Evolutionary conservation across 176 grass and related monocot species (phyloP), one percentile per base, ranked within the genome.

Genomic region (Oryza meyeriana): DNA sequence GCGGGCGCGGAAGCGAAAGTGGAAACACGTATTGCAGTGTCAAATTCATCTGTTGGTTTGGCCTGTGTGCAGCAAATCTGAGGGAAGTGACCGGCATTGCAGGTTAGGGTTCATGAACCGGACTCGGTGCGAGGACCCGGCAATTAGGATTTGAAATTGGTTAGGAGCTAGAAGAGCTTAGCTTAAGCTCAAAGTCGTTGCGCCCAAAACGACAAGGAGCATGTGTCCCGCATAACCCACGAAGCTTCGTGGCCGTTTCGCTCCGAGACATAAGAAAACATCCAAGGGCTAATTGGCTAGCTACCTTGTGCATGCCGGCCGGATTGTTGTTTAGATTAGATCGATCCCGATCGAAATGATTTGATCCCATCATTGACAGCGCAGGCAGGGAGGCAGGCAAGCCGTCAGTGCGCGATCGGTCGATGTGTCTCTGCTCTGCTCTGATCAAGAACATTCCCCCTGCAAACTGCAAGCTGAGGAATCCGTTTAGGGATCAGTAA

Each of bases 391-490:
- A 38, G 24, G 64, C 76, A 78, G 38, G 68, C n/a, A 26, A 22
- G 67, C 9, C 57, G 24, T 58, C 61, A 72, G 57, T 78, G 74
- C 22, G 52, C 39, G 79, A 52, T 33, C 59, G 5, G 6, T 24
- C 8, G 33, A 45, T 78, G 71, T 82, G 83, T 20, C 50, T 41
- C 68, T 6, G 74, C 35, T 10, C 59, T 61, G 14, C 45, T 67
- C 61, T 80, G 74, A 74, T 82, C 68, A 34, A 34, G 79, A 90
- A 90, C 88, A 90, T 90, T 90, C 88, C 84, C 84, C 83, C 88
- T 86, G 88, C 73, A 77, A 41, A 48, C 66, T 64, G 25, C 83
- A 36, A 35, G 32, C 61, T 79, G 61, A 86, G 68, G 79, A 63
- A 86, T 86, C 84, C 59, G 74, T 79, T 79, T 86, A 48, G 88